phyloP scores from a whole-genome alignment of 2,329 filamentous ascomycete species.

The Penicillium sp. region DNA sequence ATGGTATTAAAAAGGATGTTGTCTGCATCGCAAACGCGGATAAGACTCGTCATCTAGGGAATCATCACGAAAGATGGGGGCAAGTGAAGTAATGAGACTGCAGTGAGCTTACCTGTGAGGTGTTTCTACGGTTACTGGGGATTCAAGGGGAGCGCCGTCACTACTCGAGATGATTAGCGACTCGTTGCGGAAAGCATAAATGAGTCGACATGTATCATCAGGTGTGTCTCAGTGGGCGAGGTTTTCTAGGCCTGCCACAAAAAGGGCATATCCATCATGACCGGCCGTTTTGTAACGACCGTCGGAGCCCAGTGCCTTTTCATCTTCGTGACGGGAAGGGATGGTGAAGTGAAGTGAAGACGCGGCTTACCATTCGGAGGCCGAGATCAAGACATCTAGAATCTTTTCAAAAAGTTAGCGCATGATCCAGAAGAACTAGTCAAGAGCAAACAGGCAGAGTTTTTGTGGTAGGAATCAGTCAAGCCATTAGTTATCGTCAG shows the following conservation, averaged over 20 bases:
- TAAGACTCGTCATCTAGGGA: slow-evolving; percentile 70
- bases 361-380: slow-evolving; percentile 34
- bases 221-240: slow-evolving; percentile 84
- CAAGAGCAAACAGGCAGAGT: slow-evolving; percentile 27
- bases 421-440: slow-evolving; percentile 11
- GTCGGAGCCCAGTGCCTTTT: slow-evolving; percentile 95
- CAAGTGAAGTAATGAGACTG: slow-evolving; percentile 4
- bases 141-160: slow-evolving; percentile 19
- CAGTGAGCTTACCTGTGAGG: slow-evolving; percentile 24
- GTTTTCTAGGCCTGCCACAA: slow-evolving; percentile 99
- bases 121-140: slow-evolving; percentile 25
- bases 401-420: slow-evolving; percentile 32
- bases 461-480: slow-evolving; percentile 64
- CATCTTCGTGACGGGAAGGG: slow-evolving; percentile 43
- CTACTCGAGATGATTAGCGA: slow-evolving; percentile 37
- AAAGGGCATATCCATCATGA: slow-evolving; percentile 82
- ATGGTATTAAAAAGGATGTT: slow-evolving; percentile 61
- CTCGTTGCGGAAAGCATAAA: slow-evolving; percentile 28
- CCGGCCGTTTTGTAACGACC: slow-evolving; percentile 58
- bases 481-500: slow-evolving; percentile 87
- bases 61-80: slow-evolving; percentile 53
- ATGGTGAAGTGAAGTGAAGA: slow-evolving; percentile 9
- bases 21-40: slow-evolving; percentile 67
- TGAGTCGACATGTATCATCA: slow-evolving; percentile 31
- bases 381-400: slow-evolving; percentile 13